These are phyloP conservation scores for Neofusicoccum ribis DNA, from an alignment of 2,329 filamentous ascomycete genomes.

Conservation along the genomic window DNA sequence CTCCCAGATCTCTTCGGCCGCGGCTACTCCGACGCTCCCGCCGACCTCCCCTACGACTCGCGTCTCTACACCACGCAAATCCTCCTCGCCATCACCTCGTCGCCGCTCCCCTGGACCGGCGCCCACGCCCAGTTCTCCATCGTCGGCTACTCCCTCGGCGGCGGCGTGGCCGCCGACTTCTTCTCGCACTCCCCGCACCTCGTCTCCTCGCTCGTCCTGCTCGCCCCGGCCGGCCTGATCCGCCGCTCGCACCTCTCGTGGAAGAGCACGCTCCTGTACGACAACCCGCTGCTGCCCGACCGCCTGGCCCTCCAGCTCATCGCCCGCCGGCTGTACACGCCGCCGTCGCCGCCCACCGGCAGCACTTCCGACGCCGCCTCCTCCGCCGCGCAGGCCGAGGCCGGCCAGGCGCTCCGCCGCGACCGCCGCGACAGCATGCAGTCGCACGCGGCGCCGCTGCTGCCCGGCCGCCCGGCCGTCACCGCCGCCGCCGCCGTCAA, in stretches of 20 bases:
- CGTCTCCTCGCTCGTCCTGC: constrained; percentile 68
- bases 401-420: neutral
- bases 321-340: constrained; percentile 24
- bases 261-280: constrained; percentile 64
- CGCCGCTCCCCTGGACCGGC: constrained; percentile 67
- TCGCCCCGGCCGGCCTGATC: constrained; percentile 78
- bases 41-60: constrained; percentile 68
- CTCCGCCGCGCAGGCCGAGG: neutral
- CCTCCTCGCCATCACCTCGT: constrained; percentile 69
- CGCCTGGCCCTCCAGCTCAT: constrained; percentile 56
- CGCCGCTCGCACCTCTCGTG: constrained; percentile 62
- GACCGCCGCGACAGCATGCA: neutral
- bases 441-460: constrained; percentile 39
- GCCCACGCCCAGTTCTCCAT: constrained; percentile 60
- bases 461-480: constrained; percentile 52
- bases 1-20: constrained; percentile 68
- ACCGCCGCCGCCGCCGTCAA: constrained; percentile 63
- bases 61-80: constrained; percentile 65
- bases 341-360: neutral
- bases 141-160: constrained; percentile 78
- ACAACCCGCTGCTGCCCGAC: constrained; percentile 60
- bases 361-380: neutral
- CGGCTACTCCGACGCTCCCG: constrained; percentile 73
- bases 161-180: constrained; percentile 70
- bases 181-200: constrained; percentile 67